Evolutionary conservation across 108 stramenopile species (phyloP).

Genomic region (Nitzschia sp.): DNA sequence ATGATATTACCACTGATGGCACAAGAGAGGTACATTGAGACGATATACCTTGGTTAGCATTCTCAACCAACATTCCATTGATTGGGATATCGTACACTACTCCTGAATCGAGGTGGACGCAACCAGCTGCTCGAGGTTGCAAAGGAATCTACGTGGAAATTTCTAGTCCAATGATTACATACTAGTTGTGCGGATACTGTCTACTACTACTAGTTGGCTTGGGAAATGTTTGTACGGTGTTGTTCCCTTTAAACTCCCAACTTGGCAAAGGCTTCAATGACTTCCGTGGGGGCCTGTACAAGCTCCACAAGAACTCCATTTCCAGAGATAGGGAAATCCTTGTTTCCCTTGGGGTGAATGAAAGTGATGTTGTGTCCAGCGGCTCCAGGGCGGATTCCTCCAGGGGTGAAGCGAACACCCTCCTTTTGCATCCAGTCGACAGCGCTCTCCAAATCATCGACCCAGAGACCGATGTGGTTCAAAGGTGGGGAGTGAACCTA

Average conservation of each 20-base stretch:
- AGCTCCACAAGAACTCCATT: slow-evolving; percentile 95
- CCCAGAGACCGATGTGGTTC: slow-evolving; percentile 98
- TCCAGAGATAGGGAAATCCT: slow-evolving; percentile 81
- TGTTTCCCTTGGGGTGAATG: slow-evolving; percentile 97
- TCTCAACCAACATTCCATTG: no score
- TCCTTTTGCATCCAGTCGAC: slow-evolving; percentile 79
- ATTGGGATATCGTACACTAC: no score
- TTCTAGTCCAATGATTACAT: no score
- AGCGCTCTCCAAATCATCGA: slow-evolving; percentile 83
- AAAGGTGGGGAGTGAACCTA: slow-evolving; percentile 91
- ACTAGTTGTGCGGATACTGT: no score
- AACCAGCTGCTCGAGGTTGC: no score
- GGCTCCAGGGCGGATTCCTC: slow-evolving; percentile 94
- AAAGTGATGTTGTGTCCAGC: slow-evolving; percentile 93
- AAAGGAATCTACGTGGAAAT: no score
- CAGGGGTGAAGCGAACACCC: slow-evolving; percentile 85
- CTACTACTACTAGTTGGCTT: no score
- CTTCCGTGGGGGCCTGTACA: slow-evolving; percentile 94
- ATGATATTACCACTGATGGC: no score
- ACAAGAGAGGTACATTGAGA: no score
- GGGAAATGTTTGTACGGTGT: no score
- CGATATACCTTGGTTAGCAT: no score
- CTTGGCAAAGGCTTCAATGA: slow-evolving; percentile 55
- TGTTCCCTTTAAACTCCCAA: background rate
- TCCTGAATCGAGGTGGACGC: no score